Evolutionary conservation across 306 rosid species (phyloP), one percentile per base, ranked within the genome.

Genomic region (Cotoneaster glaucophyllus): DNA sequence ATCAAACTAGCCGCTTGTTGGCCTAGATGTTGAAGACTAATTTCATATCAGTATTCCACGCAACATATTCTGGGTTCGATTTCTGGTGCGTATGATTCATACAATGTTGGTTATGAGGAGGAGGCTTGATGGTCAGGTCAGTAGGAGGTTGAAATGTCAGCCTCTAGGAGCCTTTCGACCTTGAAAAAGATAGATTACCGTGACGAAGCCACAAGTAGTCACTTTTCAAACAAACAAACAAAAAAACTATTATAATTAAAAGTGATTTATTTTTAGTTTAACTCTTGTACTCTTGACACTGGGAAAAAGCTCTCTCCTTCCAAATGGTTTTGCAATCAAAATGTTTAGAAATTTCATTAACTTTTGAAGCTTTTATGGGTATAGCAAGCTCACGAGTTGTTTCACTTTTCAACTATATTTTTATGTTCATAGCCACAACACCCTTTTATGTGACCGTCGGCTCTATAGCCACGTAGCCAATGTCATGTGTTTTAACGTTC

Each of bases 81-180:
- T 37, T 0, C 0, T 7, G 2, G 2, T 37, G 0, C 0, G 2
- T 37, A 2, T 6, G 41, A 37, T 7, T 37, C 10, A 1, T 7
- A 37, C 2, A 2, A 37, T 37, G 41, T 1, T 37, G 41, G 9
- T 37, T 7, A 37, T 1, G 2, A 37, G 2, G 2, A 37, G 0
- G 10, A 7, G 2, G 9, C 41, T 37, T 37, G 41, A 10, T 7
- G 9, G 2, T 7, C 10, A 37, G 41, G 41, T 37, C 2, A 37
- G 4, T 34, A 7, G 0, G 2, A 37, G 41, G 10, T 0, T 37
- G 41, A 8, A 37, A 37, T 7, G 41, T 0, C 2, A 34, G 8
- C 9, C 41, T 7, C 10, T 37, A 37, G 2, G 0, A 37, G 10
- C 41, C 10, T 37, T 37, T 37, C 0, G 0, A 37, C 9, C 41